These are phyloP conservation scores for Pythium volutum DNA, from an alignment of 352 stramenopile species.

Conservation along the genomic window DNA sequence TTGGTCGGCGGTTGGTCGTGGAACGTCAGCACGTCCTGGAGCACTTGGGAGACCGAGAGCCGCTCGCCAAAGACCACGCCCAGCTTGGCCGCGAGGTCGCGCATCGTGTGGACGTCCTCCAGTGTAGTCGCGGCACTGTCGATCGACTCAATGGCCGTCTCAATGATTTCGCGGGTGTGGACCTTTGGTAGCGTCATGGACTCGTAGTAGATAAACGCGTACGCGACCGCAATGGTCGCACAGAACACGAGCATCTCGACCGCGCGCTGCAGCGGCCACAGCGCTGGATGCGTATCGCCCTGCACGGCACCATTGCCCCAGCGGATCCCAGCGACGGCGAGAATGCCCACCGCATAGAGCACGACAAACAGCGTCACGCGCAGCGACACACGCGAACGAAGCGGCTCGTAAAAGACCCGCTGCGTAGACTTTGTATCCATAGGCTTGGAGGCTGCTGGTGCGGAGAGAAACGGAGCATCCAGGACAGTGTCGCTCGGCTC, in stretches of 20 bases:
- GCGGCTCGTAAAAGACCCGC: constrained; percentile 51
- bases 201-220: constrained; percentile 47
- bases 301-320: constrained; percentile 56
- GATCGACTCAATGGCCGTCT: background rate
- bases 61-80: constrained; percentile 9
- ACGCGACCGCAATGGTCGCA: constrained; percentile 41
- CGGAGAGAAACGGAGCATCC: background rate
- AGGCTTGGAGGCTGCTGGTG: background rate
- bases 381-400: constrained; percentile 39
- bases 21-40: background rate
- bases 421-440: background rate
- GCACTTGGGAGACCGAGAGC: constrained; percentile 1
- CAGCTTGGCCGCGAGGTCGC: constrained; percentile 18
- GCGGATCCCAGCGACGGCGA: constrained; percentile 32
- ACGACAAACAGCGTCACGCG: constrained; percentile 36
- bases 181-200: constrained; percentile 4
- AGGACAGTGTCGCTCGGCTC: background rate
- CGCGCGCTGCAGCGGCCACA: constrained; percentile 53
- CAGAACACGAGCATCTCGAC: constrained; percentile 50
- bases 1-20: background rate
- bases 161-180: constrained; percentile 2
- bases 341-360: constrained; percentile 37
- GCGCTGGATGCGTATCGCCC: constrained; percentile 37
- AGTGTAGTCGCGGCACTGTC: background rate
- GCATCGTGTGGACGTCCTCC: constrained; percentile 6